phyloP scores from a whole-genome alignment of 345 rosid genomes.

The Cardamine resedifolia region DNA sequence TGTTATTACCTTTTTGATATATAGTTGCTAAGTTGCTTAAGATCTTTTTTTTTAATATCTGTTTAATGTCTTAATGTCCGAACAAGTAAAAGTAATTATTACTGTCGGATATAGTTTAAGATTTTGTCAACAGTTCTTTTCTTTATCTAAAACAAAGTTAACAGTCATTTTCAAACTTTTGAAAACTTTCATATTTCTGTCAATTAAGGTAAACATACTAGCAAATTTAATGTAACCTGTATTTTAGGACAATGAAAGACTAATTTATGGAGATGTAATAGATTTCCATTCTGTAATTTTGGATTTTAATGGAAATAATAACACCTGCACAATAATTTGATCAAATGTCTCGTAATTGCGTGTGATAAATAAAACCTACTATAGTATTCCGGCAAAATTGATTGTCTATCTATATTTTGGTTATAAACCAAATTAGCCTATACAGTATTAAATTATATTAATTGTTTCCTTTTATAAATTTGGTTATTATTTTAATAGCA shows the following conservation, averaged over 20 bases:
- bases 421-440: neutral
- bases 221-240: slow-evolving; percentile 5
- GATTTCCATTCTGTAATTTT: neutral
- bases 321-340: neutral
- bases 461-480: neutral
- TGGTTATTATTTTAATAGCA: slow-evolving; percentile 27
- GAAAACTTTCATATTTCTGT: neutral
- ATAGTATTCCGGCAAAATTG: slow-evolving; percentile 12
- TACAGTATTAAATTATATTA: no score
- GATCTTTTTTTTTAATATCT: neutral
- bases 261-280: neutral
- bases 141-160: neutral
- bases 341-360: neutral
- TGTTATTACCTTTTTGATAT: neutral
- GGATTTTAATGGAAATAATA: neutral
- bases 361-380: neutral
- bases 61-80: neutral
- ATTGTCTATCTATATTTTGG: slow-evolving; percentile 1
- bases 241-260: slow-evolving; percentile 5
- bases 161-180: slow-evolving; percentile 32
- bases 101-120: neutral
- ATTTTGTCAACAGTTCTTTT: slow-evolving; percentile 10
- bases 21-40: neutral
- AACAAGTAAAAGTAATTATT: neutral
- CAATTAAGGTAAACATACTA: neutral